Base-by-base conservation (phyloP, 1,284 basidiomycete genomes). In the Tilletia walkeri region DNA sequence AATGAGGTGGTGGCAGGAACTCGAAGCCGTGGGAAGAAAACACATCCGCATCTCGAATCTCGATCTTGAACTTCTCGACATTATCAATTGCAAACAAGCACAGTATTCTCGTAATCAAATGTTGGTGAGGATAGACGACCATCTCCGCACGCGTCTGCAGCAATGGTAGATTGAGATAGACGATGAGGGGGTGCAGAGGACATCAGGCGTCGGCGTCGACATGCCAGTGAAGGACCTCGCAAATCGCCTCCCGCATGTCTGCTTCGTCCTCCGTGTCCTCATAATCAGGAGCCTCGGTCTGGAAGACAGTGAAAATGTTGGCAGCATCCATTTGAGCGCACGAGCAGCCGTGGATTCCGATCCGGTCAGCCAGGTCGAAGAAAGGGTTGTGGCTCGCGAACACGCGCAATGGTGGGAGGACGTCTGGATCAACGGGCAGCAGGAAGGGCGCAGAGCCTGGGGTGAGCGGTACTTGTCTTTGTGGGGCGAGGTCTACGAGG, bases 241-340 rank as follows among this genome's bases (percentile, higher is more conserved):
- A 63, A 9, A 63, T 16, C 14, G 59, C 59, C 18, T 63, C 59
- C 4, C 59, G 59, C 3, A 16, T 18, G n/a, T 63, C 59, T 3
- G 12, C 18, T 20, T 39, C 59, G 34, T 63, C 59, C 59, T 63
- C 59, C 3, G 59, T 4, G 36, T 63, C 59, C 12, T 36, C 34
- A 34, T 63, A 63, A 18, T 16, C 18, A 10, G 59, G 59, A 10
- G 59, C 59, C 18, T 24, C 36, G 34, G 59, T 63, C 3, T 34
- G 59, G 3, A 63, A 14, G 34, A 63, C 59, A 3, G 59, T 38
- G 20, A 63, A 63, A 6, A 63, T 38, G 34, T 63, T 63, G 36
- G 59, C 59, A 24, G 36, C 59, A 36, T 63, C 59, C 59, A 63
- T 63, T 16, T 63, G 59, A 39, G 59, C 59, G n/a, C 59, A 63